A percentile compares a stretch with the other conserved stretches of the same genome.
Conservation (phyloP, 129 eudicot species). For the Gnaphalium uliginosum region DNA sequence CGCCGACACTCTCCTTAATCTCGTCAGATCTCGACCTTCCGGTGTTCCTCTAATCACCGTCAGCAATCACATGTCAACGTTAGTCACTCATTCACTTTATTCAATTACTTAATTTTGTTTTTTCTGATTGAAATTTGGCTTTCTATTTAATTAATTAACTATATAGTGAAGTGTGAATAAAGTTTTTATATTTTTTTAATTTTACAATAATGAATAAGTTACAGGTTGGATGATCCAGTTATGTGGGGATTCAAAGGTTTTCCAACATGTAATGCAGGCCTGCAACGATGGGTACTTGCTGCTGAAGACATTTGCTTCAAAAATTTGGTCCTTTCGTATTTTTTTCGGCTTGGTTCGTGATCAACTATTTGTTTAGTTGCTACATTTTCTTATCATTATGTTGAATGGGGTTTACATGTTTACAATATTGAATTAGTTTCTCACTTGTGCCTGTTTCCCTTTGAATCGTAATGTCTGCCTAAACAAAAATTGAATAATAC, state of each 20-base stretch:
- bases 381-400: constrained; percentile 15
- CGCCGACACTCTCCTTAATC: constrained; percentile 70
- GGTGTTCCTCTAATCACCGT: constrained; percentile 93
- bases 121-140: background rate
- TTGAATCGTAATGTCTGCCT: background rate
- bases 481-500: background rate
- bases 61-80: constrained; percentile 99
- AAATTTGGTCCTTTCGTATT: constrained; percentile 63
- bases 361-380: constrained; percentile 17
- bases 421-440: background rate
- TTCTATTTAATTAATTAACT: too few species aligned
- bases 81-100: constrained; percentile 35
- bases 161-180: too few species aligned
- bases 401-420: background rate
- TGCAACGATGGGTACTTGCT: constrained; percentile 90
- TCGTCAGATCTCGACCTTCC: constrained; percentile 71
- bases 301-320: constrained; percentile 97
- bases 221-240: constrained; percentile 93
- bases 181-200: background rate
- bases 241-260: constrained; percentile 98
- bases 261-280: constrained; percentile 62
- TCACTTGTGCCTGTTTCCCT: background rate
- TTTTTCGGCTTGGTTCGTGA: constrained; percentile 82
- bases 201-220: background rate
- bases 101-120: background rate